These are phyloP conservation scores for Lyophyllum semitale DNA, from an alignment of 768 basidiomycete genomes.

Conservation along the genomic window DNA sequence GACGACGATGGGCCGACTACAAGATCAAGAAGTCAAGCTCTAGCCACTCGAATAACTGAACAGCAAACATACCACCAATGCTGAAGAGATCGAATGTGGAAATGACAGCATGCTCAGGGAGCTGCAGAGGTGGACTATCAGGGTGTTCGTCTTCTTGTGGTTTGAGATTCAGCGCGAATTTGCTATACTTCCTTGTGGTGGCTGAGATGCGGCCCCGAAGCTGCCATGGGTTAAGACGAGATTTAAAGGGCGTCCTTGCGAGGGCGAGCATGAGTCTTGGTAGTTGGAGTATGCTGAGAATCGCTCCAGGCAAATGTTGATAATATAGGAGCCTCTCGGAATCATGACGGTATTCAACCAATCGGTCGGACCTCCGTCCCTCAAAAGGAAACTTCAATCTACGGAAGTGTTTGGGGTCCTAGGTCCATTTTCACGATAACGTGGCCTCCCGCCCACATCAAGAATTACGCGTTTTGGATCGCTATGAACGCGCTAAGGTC, in stretches of 20 bases:
- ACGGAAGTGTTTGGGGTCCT: no score
- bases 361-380: conserved; percentile 17
- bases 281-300: not conserved
- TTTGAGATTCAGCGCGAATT: conserved; percentile 8
- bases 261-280: conserved; percentile 10
- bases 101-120: conserved; percentile 85
- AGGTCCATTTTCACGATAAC: no score
- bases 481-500: no score
- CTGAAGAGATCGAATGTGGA: conserved; percentile 93
- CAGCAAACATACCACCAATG: conserved; percentile 62
- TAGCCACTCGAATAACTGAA: not conserved
- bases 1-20: conserved; percentile 53
- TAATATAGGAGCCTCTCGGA: conserved; percentile 15
- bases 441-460: no score
- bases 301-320: not conserved
- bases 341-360: conserved; percentile 20
- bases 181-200: conserved; percentile 3
- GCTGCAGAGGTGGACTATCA: conserved; percentile 23
- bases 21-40: conserved; percentile 21
- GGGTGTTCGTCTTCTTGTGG: conserved; percentile 5
- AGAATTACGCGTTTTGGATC: not conserved
- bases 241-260: conserved; percentile 7
- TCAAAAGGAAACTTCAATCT: conserved; percentile 12
- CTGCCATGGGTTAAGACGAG: conserved; percentile 2
- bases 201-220: not conserved